phyloP scores from a whole-genome alignment of 1,284 basidiomycete species.

The Leccinum holopus region DNA sequence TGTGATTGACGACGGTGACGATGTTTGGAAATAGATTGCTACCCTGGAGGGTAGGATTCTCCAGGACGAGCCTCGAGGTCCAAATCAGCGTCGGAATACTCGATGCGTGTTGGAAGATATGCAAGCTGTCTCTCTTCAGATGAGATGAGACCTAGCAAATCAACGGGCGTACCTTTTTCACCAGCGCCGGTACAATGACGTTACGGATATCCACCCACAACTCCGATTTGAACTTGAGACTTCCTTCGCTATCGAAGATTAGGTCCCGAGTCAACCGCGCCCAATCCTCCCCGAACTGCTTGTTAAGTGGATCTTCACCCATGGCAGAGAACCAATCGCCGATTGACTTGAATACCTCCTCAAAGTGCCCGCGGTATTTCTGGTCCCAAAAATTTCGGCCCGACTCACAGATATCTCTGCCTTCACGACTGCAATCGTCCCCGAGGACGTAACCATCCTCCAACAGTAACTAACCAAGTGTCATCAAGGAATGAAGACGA shows the following conservation, averaged over 20 bases:
- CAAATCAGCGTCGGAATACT: conserved; percentile 67
- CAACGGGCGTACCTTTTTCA: conserved; percentile 53
- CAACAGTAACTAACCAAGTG: conserved; percentile 57
- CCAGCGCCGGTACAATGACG: conserved; percentile 79
- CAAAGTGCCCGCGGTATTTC: conserved; percentile 85
- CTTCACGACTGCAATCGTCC: conserved; percentile 68
- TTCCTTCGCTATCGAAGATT: conserved; percentile 76
- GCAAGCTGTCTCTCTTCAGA: conserved; percentile 55
- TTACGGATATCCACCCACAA: conserved; percentile 86
- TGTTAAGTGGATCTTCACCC: conserved; percentile 83
- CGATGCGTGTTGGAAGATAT: conserved; percentile 87
- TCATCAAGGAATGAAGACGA: neutral
- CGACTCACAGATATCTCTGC: conserved; percentile 58
- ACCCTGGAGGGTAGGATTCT: conserved; percentile 89
- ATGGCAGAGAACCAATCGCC: conserved; percentile 81
- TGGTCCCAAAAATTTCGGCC: conserved; percentile 81
- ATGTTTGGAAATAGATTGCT: conserved; percentile 82
- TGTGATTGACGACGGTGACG: conserved; percentile 78
- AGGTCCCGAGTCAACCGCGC: conserved; percentile 81
- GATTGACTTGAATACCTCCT: conserved; percentile 72
- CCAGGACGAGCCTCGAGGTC: conserved; percentile 62
- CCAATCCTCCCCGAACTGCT: conserved; percentile 80
- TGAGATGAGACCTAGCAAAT: too few relatives aligned
- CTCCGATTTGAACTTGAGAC: conserved; percentile 84
- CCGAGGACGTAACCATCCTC: conserved; percentile 90